Base-by-base conservation (phyloP, 1,284 basidiomycete genomes). In the Tremellales sp. region DNA sequence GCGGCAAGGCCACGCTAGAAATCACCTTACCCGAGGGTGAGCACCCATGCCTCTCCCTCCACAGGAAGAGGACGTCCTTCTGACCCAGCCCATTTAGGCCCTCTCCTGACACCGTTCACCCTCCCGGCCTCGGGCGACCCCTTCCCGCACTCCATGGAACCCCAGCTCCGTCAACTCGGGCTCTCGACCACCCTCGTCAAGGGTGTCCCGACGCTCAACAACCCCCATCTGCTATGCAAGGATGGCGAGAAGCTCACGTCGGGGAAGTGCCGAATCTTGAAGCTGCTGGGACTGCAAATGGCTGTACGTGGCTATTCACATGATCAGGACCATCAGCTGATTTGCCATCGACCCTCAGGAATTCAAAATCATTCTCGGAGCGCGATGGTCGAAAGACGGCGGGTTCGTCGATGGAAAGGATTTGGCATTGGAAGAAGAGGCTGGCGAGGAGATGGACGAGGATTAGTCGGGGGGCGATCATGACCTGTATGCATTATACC, bases 61-160 rank as follows among this genome's bases (percentile, higher is more conserved):
- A 12, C 32, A 28, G 18, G 40, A 13, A n/a, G 22, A 12, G 24
- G 14, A 16, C 9, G 3, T 41, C 13, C 24, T 9, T 18, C 45
- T 43, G 24, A 43, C 31, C 14, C 26, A 14, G 37, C 24, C 26
- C 9, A 36, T 26, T 9, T 50, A 73, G 76, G 77, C 19, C 76
- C 77, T 4, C 67, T 78, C 31, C 64, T 76, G 36, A 74, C 76
- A 12, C 69, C 67, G 31, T 71, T 69, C 57, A 82, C 65, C 12
- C 81, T 84, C 57, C 83, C 84, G 2, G 81, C 85, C 26, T 83
- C 87, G 60, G 75, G 72, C 31, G 78, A 78, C 50, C 85, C 91
- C 1, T 92, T 97, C 70, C 90, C 94, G 24, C 92, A 97, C 72
- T 91, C 89, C 59, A 88, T 97, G 75, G 94, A 99, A 62, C 91